phyloP scores from a whole-genome alignment of 2,329 filamentous ascomycete genomes.

The Pseudogymnoascus sp. region DNA sequence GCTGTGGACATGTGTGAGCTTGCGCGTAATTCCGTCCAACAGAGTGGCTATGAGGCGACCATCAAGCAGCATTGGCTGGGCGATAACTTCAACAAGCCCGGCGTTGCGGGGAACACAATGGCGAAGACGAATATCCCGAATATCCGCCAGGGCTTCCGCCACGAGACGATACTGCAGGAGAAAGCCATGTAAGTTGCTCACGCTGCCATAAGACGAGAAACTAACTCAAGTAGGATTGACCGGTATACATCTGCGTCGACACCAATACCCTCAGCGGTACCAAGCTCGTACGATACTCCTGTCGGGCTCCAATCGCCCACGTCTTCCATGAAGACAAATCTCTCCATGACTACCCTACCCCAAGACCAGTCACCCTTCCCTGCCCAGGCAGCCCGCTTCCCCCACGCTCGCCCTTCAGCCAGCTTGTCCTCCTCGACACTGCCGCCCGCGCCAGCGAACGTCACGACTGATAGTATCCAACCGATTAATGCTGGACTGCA shows the following conservation, averaged over 20 bases:
- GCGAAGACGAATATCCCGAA: slow-evolving; percentile 95
- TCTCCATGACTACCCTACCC: slow-evolving; percentile 21
- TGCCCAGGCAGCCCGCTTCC: slow-evolving; percentile 26
- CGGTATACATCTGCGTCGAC: slow-evolving; percentile 19
- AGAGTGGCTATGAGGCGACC: slow-evolving; percentile 84
- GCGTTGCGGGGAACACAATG: slow-evolving; percentile 81
- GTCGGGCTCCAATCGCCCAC: slow-evolving; percentile 22
- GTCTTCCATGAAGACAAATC: slow-evolving; percentile 28
- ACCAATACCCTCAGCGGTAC: not conserved
- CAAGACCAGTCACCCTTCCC: slow-evolving; percentile 22
- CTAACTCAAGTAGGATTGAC: slow-evolving; percentile 26
- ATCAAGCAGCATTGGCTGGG: slow-evolving; percentile 93
- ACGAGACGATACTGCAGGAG: slow-evolving; percentile 80
- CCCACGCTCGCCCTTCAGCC: slow-evolving; percentile 11
- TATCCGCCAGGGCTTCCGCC: slow-evolving; percentile 79
- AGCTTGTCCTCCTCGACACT: not conserved
- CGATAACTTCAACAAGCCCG: slow-evolving; percentile 64
- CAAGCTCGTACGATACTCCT: not conserved
- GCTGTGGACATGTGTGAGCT: slow-evolving; percentile 98
- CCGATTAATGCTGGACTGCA: slow-evolving; percentile 31
- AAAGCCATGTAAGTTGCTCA: slow-evolving; percentile 62
- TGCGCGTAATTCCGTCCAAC: slow-evolving; percentile 89
- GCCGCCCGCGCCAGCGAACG: slow-evolving; percentile 12
- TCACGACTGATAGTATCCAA: slow-evolving; percentile 30
- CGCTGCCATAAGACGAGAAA: not conserved